Conservation (phyloP, 1,139 yeast genomes). For the Taphrina wiesneri region DNA sequence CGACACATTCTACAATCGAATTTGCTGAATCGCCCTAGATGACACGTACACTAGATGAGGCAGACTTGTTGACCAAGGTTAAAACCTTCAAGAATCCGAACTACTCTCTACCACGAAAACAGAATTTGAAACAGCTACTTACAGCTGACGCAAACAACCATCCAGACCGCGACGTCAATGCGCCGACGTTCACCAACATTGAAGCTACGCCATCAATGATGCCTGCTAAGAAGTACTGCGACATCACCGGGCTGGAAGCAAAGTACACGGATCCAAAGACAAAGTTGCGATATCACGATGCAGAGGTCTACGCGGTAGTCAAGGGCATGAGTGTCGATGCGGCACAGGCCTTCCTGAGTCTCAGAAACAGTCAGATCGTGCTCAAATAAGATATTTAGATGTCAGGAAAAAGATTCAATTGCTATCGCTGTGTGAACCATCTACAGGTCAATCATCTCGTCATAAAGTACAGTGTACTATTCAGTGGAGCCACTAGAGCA, state of each 20-base stretch:
- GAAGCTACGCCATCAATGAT: conserved; percentile 85
- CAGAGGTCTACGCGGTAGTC: conserved; percentile 78
- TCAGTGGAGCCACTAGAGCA: neutral
- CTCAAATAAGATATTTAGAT: conserved; percentile 53
- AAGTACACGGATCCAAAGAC: conserved; percentile 74
- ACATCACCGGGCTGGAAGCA: conserved; percentile 85
- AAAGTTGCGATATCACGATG: conserved; percentile 75
- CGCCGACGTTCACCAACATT: conserved; percentile 56
- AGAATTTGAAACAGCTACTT: conserved; percentile 71
- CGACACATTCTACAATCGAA: too few relatives aligned
- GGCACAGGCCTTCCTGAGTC: conserved; percentile 86
- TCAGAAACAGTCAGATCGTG: conserved; percentile 85
- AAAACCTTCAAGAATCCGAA: conserved; percentile 39
- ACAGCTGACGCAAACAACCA: conserved; percentile 59
- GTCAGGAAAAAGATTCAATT: neutral
- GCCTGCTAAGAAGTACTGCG: conserved; percentile 86
- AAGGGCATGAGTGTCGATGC: conserved; percentile 83
- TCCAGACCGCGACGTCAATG: conserved; percentile 36
- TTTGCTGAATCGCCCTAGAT: neutral
- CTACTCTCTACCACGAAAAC: conserved; percentile 53
- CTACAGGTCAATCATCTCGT: neutral
- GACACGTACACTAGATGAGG: conserved; percentile 15
- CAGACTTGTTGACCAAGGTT: conserved; percentile 34
- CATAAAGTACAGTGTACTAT: neutral
- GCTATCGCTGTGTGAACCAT: neutral